Base-by-base conservation (phyloP, 2,329 filamentous ascomycete genomes). In the Cercospora sp. region DNA sequence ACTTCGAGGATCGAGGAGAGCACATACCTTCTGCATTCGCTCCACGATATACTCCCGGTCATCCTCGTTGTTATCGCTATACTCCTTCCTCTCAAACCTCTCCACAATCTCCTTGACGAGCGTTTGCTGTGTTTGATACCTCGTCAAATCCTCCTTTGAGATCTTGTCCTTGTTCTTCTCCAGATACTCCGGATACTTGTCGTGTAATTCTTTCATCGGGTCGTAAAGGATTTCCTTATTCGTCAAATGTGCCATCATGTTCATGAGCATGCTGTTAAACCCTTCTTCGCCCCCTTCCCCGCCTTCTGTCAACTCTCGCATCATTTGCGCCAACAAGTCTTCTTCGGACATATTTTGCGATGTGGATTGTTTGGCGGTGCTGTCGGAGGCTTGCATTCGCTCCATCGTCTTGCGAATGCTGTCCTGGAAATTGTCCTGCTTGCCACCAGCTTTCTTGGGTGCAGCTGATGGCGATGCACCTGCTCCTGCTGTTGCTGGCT, bases 221-320 rank as follows among this genome's bases (percentile, higher is more conserved):
- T 99, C 94, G 78, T 98, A 98, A 61, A 99, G 82, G 71, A 99
- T 97, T 74, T 98, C 95, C 83, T 97, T 98, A 80, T 97, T 97
- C 3, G 95, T 98, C 71, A 99, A 86, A 80, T 99, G 94, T 82
- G 98, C 93, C 94, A 99, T 98, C 93, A 98, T 97, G 64, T 91
- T 92, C 86, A 97, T 88, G 68, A 99, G 87, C 89, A 98, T 93
- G 82, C 97, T 94, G 66, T 92, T 93, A 75, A 98, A 91, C 74
- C 97, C 93, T 74, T 95, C 93, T 66, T 97, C 93, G 68, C 83
- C 82, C 2, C 75, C 84, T 30, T 87, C 89, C 0, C 83, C 79
- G 7, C 88, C 85, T 23, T 87, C 86, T 75, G 92, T 91, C 82
- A 97, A 90, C 70, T 95, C 91, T 79, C 95, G 95, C 76, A 99